A percentile compares a stretch with the other conserved stretches of the same genome.
Evolutionary conservation across 176 grass and related monocot genomes (phyloP).

Genomic region (Alopecurus myosuroides): DNA sequence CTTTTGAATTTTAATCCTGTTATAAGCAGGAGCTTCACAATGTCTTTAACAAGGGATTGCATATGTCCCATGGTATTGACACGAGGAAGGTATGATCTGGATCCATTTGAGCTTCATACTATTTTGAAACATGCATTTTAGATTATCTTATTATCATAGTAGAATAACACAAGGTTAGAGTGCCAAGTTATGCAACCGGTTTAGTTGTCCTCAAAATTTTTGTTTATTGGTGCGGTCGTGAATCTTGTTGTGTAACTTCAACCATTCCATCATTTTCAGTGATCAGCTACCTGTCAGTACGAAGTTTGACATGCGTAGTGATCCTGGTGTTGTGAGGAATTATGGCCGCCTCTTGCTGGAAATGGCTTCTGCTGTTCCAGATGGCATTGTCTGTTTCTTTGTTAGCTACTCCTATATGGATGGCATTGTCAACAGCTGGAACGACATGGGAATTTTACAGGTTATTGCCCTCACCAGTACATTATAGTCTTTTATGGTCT

Average conservation of each 20-base stretch:
- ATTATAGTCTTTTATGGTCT: conserved; percentile 24
- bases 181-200: neutral
- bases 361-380: conserved; percentile 90
- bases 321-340: conserved; percentile 95
- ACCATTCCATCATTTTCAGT: conserved; percentile 48
- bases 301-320: conserved; percentile 94
- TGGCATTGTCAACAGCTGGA: conserved; percentile 96
- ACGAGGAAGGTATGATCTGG: conserved; percentile 70
- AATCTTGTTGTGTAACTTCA: neutral
- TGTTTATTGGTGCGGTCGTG: neutral
- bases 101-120: neutral
- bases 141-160: neutral
- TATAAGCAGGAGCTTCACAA: conserved; percentile 95
- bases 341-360: conserved; percentile 86
- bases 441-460: conserved; percentile 97
- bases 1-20: conserved; percentile 94
- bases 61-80: conserved; percentile 99
- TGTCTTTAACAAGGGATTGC: conserved; percentile 96
- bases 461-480: conserved; percentile 32
- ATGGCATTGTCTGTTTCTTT: conserved; percentile 97
- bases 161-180: neutral
- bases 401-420: conserved; percentile 99
- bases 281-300: conserved; percentile 94
- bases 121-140: neutral
- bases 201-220: neutral